These are phyloP conservation scores for Acacia crassicarpa DNA, from an alignment of 306 rosid genomes.

Conservation along the genomic window DNA sequence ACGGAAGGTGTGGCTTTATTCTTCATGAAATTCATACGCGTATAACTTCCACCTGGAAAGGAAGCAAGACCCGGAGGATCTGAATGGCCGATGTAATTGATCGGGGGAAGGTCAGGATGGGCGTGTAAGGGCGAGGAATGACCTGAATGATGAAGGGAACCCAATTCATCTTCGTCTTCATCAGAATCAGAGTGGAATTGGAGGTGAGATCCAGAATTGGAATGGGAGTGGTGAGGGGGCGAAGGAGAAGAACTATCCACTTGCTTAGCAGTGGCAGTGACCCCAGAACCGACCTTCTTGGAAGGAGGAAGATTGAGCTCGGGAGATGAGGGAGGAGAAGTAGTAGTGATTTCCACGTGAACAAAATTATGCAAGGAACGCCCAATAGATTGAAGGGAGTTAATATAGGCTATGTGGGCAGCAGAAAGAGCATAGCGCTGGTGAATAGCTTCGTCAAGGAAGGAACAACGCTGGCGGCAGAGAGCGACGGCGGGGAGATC, in stretches of 20 bases:
- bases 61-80: constrained; percentile 7
- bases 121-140: constrained; percentile 65
- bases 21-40: constrained; percentile 70
- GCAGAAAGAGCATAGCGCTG: constrained; percentile 73
- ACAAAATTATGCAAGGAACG: constrained; percentile 67
- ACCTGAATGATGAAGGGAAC: constrained; percentile 52
- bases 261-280: neutral
- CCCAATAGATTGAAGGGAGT: constrained; percentile 66
- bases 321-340: constrained; percentile 37
- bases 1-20: constrained; percentile 71
- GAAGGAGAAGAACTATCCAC: constrained; percentile 36
- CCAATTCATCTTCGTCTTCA: constrained; percentile 30
- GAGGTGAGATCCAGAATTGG: constrained; percentile 76
- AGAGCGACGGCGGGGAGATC: constrained; percentile 91
- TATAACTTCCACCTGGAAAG: constrained; percentile 35
- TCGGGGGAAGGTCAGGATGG: neutral
- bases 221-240: constrained; percentile 39
- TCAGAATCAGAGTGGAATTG: constrained; percentile 63
- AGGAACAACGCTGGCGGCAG: constrained; percentile 72
- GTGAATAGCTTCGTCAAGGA: constrained; percentile 79
- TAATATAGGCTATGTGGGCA: constrained; percentile 70
- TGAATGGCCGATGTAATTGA: neutral
- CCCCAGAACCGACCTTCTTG: constrained; percentile 39
- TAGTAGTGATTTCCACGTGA: constrained; percentile 31
- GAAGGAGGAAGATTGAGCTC: constrained; percentile 50